Percentiles rank a stretch among this genome's conserved stretches.
phyloP scores from a whole-genome alignment of 2,329 filamentous ascomycete species.

The Ilyonectria sp. region DNA sequence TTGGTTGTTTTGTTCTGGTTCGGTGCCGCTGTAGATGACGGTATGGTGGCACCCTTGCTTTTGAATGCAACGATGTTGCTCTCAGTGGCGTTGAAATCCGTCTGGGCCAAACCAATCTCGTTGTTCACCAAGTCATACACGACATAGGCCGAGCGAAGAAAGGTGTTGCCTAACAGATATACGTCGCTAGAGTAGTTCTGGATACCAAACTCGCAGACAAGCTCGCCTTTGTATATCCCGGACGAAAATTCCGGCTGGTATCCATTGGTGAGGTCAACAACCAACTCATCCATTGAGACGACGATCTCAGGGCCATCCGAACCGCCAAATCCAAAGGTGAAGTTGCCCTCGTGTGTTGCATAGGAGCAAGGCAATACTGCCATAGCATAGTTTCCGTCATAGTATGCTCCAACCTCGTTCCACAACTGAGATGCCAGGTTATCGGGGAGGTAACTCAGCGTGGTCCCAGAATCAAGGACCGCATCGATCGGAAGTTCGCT shows the following conservation, averaged over 20 bases:
- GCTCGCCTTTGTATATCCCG: conserved; percentile 61
- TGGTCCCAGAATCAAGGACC: conserved; percentile 83
- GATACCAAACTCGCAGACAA: conserved; percentile 70
- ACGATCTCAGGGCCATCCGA: conserved; percentile 64
- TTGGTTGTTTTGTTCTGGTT: conserved; percentile 54
- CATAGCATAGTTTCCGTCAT: conserved; percentile 53
- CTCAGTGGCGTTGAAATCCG: conserved; percentile 68
- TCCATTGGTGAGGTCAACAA: conserved; percentile 61
- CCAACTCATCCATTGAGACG: conserved; percentile 70
- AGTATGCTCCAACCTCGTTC: conserved; percentile 69
- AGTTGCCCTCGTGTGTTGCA: conserved; percentile 61
- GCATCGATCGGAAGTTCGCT: conserved; percentile 66
- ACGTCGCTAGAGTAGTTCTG: conserved; percentile 61
- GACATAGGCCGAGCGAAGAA: conserved; percentile 72
- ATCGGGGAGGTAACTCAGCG: conserved; percentile 78
- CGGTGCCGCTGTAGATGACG: conserved; percentile 63
- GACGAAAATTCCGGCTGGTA: conserved; percentile 54
- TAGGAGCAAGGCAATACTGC: conserved; percentile 68
- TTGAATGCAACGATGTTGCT: conserved; percentile 66
- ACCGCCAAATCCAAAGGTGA: conserved; percentile 69
- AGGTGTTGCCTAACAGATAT: conserved; percentile 70
- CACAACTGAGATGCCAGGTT: conserved; percentile 69
- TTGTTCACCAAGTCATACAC: conserved; percentile 74
- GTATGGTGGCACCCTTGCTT: conserved; percentile 65
- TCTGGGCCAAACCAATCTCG: conserved; percentile 68